Evolutionary conservation across 768 basidiomycete genomes (phyloP).

Genomic region (Pleurotus giganteus): DNA sequence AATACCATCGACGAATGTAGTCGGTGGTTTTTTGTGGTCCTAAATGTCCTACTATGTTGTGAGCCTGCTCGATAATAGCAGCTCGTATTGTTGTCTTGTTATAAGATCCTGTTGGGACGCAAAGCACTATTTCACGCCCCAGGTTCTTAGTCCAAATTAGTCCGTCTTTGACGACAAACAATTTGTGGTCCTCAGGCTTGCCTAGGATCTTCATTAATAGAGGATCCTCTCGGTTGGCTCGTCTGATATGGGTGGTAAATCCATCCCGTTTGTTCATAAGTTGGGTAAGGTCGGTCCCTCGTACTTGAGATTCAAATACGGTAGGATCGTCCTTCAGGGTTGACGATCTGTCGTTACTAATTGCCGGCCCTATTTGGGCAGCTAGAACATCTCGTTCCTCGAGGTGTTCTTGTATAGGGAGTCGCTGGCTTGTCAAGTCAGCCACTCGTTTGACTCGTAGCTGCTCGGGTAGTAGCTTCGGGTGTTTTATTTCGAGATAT

Average conservation of each 20-base stretch:
- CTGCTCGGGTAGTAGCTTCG: too few species aligned
- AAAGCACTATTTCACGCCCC: background rate
- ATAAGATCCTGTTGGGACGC: background rate
- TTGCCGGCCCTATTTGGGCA: too few species aligned
- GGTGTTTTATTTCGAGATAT: too few species aligned
- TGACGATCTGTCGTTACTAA: too few species aligned
- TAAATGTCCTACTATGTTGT: slow-evolving; percentile 6
- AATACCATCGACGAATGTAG: slow-evolving; percentile 24
- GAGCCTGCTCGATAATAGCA: slow-evolving; percentile 8
- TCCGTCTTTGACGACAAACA: background rate
- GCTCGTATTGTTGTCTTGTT: background rate
- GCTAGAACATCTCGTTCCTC: too few species aligned
- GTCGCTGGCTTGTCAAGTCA: too few species aligned
- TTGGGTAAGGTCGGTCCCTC: too few species aligned
- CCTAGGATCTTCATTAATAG: background rate
- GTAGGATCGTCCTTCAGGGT: too few species aligned
- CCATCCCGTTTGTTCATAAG: background rate
- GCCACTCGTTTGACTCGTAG: too few species aligned
- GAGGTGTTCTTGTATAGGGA: too few species aligned
- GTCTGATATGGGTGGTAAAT: background rate
- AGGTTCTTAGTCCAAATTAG: background rate
- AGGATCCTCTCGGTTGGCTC: background rate
- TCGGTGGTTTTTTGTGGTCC: slow-evolving; percentile 3
- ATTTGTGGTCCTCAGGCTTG: background rate
- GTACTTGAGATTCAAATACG: too few species aligned